Evolutionary conservation across 371 early-diverging fungal species (phyloP), one percentile per base, ranked within the genome.

Genomic region (Apophysomyces elegans): DNA sequence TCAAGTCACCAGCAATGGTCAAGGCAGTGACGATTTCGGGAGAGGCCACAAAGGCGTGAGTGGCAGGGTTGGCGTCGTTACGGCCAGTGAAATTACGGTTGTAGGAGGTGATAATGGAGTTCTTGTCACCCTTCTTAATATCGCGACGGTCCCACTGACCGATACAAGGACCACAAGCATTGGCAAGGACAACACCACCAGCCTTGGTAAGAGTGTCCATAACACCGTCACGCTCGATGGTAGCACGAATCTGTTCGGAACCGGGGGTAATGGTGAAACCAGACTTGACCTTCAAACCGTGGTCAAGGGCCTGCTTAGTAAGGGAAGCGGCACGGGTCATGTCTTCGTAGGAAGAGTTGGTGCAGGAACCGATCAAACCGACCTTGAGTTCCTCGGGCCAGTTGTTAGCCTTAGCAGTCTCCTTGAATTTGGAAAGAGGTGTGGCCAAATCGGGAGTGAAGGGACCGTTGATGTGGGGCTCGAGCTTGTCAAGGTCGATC

Each of bases 121-220:
- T 96, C 83, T 90, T 88, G 62, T 89, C 89, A 66, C 92, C 93
- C 84, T 92, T 89, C 78, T 86, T 82, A 66, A 92, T 84, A 75
- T 95, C 95, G 70, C 85, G 76, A 67, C 96, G 91, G 73, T 95
- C 93, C 98, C 98, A 98, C 82, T 95, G 96, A 62, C 96, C 98
- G 69, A 96, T 96, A 80, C 98, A 96, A 38, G 98, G 98, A 44
- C 98, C 98, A 75, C 98, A 98, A 46, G 96, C 97, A 77, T 98
- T 98, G 66, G 97, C 96, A 46, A 98, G 85, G 45, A 96, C 95
- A 37, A 87, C 73, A 65, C 92, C 98, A 66, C 97, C 97, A 58
- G 86, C 92, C 4, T 81, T 70, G 63, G 88, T 87, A 62, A 98
- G 85, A 61, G 75, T 84, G 46, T 90, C 79, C 70, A 91, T 90